phyloP scores from a whole-genome alignment of 352 stramenopile genomes.

The Hyaloperonospora arabidopsidis region DNA sequence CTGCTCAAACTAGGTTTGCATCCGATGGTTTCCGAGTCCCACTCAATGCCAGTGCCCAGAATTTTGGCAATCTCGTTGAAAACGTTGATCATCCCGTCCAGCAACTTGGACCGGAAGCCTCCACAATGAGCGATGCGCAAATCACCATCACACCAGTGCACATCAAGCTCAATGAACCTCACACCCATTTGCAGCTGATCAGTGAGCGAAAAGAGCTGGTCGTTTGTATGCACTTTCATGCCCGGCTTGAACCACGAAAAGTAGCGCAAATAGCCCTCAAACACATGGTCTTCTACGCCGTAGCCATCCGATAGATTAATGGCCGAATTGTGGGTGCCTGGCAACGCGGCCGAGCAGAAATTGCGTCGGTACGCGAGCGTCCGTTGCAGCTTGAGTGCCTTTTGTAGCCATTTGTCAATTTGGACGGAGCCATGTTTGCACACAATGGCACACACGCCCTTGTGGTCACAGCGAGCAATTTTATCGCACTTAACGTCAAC shows the following conservation, averaged over 20 bases:
- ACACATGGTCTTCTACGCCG: conserved; percentile 68
- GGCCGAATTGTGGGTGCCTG: conserved; percentile 68
- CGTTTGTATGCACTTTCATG: conserved; percentile 60
- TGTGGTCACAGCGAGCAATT: conserved; percentile 43
- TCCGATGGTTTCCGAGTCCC: conserved; percentile 53
- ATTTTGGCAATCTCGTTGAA: conserved; percentile 51
- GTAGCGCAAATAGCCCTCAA: conserved; percentile 52
- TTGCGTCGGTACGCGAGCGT: conserved; percentile 60
- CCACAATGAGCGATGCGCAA: conserved; percentile 77
- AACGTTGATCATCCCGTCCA: conserved; percentile 53
- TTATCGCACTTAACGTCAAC: conserved; percentile 47
- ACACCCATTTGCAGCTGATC: conserved; percentile 75
- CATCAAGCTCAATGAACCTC: conserved; percentile 72
- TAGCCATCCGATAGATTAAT: conserved; percentile 65
- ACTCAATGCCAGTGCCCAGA: conserved; percentile 39
- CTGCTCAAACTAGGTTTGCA: conserved; percentile 74
- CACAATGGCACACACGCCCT: conserved; percentile 55
- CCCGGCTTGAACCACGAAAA: conserved; percentile 46
- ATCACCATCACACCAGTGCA: conserved; percentile 65
- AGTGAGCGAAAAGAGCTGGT: conserved; percentile 66
- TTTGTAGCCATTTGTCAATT: conserved; percentile 50
- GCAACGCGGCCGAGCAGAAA: conserved; percentile 63
- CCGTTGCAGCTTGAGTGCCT: conserved; percentile 55
- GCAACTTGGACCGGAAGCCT: conserved; percentile 42
- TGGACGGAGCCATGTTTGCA: conserved; percentile 50